Conservation (phyloP, 306 rosid species). For the Alnus glutinosa region DNA sequence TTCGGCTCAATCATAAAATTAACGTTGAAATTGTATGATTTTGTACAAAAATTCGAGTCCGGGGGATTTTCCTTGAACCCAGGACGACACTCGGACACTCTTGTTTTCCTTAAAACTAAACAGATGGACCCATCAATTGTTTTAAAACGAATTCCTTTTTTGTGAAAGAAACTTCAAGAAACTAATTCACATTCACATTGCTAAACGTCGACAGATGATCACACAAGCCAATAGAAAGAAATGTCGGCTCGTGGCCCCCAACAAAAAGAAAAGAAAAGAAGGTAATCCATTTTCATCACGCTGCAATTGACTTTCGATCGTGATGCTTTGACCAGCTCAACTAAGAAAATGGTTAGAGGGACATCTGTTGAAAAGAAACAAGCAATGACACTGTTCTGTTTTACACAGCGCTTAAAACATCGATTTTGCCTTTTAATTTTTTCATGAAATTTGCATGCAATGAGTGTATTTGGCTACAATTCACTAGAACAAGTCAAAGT, state of each 20-base stretch:
- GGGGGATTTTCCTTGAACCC: too few relatives aligned
- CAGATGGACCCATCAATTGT: too few relatives aligned
- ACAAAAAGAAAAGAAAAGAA: not conserved
- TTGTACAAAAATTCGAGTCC: too few relatives aligned
- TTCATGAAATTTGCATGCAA: not conserved
- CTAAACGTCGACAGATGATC: not conserved
- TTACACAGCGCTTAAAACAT: not conserved
- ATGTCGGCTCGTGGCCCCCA: slow-evolving; percentile 1
- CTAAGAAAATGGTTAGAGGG: not conserved
- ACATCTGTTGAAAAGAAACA: not conserved
- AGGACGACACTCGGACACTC: too few relatives aligned
- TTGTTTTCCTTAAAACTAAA: too few relatives aligned
- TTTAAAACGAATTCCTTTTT: too few relatives aligned
- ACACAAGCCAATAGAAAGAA: not conserved
- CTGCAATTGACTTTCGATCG: not conserved
- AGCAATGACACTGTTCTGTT: not conserved
- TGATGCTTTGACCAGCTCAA: not conserved
- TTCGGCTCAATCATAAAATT: too few relatives aligned
- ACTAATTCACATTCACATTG: not conserved
- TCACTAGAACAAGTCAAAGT: not conserved
- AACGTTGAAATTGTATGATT: too few relatives aligned
- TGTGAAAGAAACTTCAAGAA: too few relatives aligned
- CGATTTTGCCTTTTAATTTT: not conserved
- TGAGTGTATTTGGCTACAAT: too few relatives aligned
- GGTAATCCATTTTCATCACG: not conserved